A percentile compares a stretch with the other conserved stretches of the same genome.
These are phyloP conservation scores for Pythium phragmiticola DNA, from an alignment of 352 stramenopile genomes.

Conservation along the genomic window DNA sequence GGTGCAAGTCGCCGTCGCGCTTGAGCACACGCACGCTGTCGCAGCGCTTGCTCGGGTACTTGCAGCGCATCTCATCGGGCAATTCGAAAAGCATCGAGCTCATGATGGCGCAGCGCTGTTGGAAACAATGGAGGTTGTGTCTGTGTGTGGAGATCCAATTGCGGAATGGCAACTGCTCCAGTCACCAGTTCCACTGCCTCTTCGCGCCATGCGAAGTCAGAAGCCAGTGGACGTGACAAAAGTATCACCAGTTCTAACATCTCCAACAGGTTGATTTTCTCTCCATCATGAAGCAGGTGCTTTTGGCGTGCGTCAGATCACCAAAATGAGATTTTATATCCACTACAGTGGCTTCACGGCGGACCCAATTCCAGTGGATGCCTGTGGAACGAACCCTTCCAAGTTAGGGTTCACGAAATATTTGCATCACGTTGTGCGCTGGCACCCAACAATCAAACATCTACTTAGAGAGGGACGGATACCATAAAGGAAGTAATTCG, in stretches of 20 bases:
- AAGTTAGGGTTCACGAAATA: constrained; percentile 1
- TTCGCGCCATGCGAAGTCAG: too few species aligned
- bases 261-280: too few species aligned
- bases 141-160: not conserved
- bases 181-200: too few species aligned
- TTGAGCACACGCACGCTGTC: constrained; percentile 33
- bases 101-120: constrained; percentile 3
- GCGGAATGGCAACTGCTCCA: not conserved
- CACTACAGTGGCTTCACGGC: constrained; percentile 7
- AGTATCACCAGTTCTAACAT: too few species aligned
- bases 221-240: too few species aligned
- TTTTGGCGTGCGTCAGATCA: too few species aligned
- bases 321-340: constrained; percentile 4
- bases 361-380: constrained; percentile 6
- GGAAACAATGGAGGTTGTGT: not conserved
- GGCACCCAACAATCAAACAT: not conserved
- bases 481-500: not conserved
- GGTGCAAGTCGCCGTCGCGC: constrained; percentile 34
- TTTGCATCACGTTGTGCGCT: not conserved
- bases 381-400: not conserved
- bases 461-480: not conserved
- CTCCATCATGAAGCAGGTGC: too few species aligned
- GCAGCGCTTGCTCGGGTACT: constrained; percentile 28
- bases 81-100: not conserved
- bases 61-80: constrained; percentile 25